A percentile compares a stretch with the other conserved stretches of the same genome.
Conservation (phyloP, 2,329 filamentous ascomycete genomes). For the Bisporella sp. region DNA sequence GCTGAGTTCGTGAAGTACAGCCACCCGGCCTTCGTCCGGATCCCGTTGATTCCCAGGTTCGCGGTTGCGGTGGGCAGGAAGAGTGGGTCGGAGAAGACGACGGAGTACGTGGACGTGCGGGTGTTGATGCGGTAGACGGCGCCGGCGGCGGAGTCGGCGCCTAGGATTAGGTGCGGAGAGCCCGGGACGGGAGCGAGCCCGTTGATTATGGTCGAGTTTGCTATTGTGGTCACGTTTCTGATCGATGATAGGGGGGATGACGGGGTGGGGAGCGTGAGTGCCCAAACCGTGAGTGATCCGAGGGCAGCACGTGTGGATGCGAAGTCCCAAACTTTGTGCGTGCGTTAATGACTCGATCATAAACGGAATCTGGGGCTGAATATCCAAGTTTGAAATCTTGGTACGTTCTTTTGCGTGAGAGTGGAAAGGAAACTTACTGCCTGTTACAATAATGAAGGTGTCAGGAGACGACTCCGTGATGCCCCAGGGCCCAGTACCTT, state of each 20-base stretch:
- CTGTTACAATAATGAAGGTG: no score
- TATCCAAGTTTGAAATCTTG: no score
- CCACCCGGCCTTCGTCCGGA: slow-evolving; percentile 12
- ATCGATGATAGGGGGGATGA: neutral
- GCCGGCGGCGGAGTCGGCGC: neutral
- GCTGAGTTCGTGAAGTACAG: slow-evolving; percentile 23
- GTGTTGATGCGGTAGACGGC: neutral
- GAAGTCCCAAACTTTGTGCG: neutral
- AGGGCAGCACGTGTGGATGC: neutral
- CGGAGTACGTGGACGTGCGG: neutral
- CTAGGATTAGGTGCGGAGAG: neutral
- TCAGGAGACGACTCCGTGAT: no score
- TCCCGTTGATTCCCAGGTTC: slow-evolving; percentile 21
- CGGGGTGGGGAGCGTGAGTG: neutral
- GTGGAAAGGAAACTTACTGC: no score
- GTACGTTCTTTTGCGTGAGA: no score
- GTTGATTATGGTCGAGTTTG: neutral
- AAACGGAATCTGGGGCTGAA: no score
- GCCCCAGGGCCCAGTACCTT: no score
- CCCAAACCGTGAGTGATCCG: neutral
- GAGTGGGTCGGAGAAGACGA: neutral
- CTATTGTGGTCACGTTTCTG: neutral
- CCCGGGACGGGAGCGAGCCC: neutral
- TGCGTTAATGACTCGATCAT: no score
- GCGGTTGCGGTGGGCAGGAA: neutral